Evolutionary conservation across 1,284 basidiomycete genomes (phyloP).

Genomic region (Pterulicium gracile): DNA sequence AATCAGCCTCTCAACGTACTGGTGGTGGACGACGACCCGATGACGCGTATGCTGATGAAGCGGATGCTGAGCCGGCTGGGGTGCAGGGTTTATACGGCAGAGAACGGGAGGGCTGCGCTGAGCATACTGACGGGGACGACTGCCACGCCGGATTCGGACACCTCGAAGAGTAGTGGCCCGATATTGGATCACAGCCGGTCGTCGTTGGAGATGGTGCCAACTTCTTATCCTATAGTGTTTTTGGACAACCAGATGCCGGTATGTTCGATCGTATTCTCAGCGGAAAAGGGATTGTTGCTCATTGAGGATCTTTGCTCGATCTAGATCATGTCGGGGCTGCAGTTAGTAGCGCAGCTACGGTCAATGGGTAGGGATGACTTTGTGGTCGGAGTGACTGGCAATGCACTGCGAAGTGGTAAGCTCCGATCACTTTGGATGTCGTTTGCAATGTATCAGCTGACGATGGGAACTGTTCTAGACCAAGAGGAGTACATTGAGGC

Average conservation of each 20-base stretch:
- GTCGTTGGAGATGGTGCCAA: neutral
- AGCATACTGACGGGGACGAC: neutral
- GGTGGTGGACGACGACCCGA: constrained; percentile 69
- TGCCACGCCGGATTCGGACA: neutral
- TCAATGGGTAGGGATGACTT: constrained; percentile 45
- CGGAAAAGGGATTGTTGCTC: neutral
- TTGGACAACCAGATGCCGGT: constrained; percentile 86
- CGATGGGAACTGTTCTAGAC: constrained; percentile 4
- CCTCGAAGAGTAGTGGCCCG: neutral
- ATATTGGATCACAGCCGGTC: neutral
- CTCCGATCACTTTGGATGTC: constrained; percentile 10
- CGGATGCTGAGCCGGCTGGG: constrained; percentile 73
- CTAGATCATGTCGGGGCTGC: constrained; percentile 32
- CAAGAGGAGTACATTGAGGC: constrained; percentile 46
- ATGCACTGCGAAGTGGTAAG: constrained; percentile 58
- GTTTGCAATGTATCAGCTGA: neutral
- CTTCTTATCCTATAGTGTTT: constrained; percentile 27
- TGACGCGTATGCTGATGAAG: constrained; percentile 78
- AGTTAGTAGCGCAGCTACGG: constrained; percentile 45
- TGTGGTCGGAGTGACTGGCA: constrained; percentile 58
- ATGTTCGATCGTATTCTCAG: constrained; percentile 17
- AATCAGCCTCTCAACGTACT: constrained; percentile 39
- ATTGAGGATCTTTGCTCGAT: neutral
- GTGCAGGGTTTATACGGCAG: constrained; percentile 71
- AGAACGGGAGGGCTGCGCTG: constrained; percentile 78